phyloP scores from a whole-genome alignment of 208 protist species.

The Naegleria lovaniensis region DNA sequence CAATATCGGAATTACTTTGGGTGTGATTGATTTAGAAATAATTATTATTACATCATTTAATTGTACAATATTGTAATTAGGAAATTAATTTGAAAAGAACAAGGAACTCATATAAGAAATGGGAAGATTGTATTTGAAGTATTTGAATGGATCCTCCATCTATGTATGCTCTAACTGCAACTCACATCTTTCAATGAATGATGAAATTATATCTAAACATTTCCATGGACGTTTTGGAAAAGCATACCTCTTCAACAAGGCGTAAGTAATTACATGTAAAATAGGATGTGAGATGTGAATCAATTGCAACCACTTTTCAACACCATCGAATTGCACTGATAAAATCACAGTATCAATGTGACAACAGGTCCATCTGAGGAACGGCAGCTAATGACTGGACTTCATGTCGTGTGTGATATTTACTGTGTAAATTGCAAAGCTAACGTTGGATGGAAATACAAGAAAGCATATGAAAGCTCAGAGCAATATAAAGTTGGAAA shows the following conservation, averaged over 20 bases:
- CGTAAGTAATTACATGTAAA: conserved; percentile 36
- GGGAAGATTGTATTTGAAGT: background rate
- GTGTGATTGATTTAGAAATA: too few relatives aligned
- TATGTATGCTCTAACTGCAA: background rate
- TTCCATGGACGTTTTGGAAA: conserved; percentile 38
- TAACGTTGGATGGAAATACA: conserved; percentile 45
- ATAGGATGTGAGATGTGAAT: too few relatives aligned
- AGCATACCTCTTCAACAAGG: conserved; percentile 39
- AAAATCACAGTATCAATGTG: conserved; percentile 42
- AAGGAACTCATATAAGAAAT: background rate
- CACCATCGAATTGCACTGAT: too few relatives aligned
- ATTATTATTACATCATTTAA: too few relatives aligned
- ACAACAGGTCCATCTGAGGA: conserved; percentile 29
- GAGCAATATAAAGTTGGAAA: conserved; percentile 49
- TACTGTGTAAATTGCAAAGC: conserved; percentile 37
- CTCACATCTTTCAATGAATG: background rate
- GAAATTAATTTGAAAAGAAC: background rate
- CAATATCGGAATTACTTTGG: too few relatives aligned
- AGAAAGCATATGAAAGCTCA: conserved; percentile 38
- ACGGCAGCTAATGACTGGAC: conserved; percentile 36
- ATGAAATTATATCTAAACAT: conserved; percentile 27
- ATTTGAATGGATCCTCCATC: background rate
- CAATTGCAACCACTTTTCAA: too few relatives aligned
- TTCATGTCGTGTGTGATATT: conserved; percentile 44
- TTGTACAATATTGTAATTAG: too few relatives aligned